Evolutionary conservation across 2,329 filamentous ascomycete genomes (phyloP), one percentile per base, ranked within the genome.

Genomic region (Monosporascus sp.): DNA sequence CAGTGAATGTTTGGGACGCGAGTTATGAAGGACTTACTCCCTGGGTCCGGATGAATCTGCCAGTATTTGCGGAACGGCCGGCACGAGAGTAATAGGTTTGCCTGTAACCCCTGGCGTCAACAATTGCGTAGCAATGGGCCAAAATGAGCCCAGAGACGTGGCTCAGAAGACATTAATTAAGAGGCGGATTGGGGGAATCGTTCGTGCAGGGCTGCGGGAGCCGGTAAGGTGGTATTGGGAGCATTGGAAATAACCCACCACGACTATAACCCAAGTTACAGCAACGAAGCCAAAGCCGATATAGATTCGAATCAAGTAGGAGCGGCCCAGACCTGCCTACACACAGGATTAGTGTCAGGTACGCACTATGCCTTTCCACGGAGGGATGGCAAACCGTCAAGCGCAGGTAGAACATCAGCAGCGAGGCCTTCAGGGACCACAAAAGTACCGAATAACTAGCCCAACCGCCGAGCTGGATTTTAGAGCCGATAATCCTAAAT

Each of bases 1-100:
- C 27, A 31, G 27, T 31, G 11, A 31, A 31, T 11, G 27, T 31
- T 31, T 3, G 27, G 27, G 3, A 31, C 9, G 27, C 27, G 27
- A 31, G 27, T 4, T 48, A 6, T 20, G 25, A 3, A 47, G 17
- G 24, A 70, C 74, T 56, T 60, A 77, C 74, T 78, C n/a, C 77
- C 77, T 6, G 78, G 79, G 48, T 81, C 63, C 0, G 78, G 79
- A 56, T 76, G 65, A 41, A 82, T 80, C 61, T 82, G 78, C 78
- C 78, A 82, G 56, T 80, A 75, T 48, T 72, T 72, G 37, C 69
- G 55, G 52, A 80, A 70, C 0, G 78, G 77, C 52, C 68, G 66
- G 58, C 79, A 81, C 3, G 71, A 70, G 15, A 76, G 67, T 24
- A 79, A 69, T 41, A 81, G 72, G 3, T 74, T 74, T 39, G 72